phyloP scores from a whole-genome alignment of 768 basidiomycete species.

The Lentinus brumalis region DNA sequence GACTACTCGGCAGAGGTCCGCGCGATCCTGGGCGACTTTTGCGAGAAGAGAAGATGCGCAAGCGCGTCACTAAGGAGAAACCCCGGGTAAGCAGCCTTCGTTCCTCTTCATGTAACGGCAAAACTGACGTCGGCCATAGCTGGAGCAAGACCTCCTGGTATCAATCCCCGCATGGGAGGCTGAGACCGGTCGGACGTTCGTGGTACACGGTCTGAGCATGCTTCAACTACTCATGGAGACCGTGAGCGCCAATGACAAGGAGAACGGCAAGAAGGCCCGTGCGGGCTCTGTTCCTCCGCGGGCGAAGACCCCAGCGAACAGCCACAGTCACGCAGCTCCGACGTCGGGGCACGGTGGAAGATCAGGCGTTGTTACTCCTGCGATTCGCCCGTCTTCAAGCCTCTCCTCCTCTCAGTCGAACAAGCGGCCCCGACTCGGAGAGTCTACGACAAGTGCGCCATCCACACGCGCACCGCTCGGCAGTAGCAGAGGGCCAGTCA shows the following conservation, averaged over 20 bases:
- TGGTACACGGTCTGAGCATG: slow-evolving; percentile 83
- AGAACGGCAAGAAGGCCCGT: slow-evolving; percentile 54
- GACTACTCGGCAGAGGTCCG: slow-evolving; percentile 77
- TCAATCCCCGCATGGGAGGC: slow-evolving; percentile 88
- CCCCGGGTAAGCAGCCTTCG: slow-evolving; percentile 56
- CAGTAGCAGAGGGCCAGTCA: slow-evolving; percentile 35
- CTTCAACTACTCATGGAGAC: slow-evolving; percentile 76
- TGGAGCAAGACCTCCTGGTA: slow-evolving; percentile 83
- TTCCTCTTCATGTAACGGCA: not conserved
- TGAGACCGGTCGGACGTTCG: slow-evolving; percentile 69
- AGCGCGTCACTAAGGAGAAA: slow-evolving; percentile 89
- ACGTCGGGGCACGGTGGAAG: slow-evolving; percentile 26
- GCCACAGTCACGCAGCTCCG: slow-evolving; percentile 31
- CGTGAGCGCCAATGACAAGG: slow-evolving; percentile 69
- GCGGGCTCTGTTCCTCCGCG: slow-evolving; percentile 64
- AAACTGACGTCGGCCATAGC: slow-evolving; percentile 43
- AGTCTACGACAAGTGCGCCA: slow-evolving; percentile 31
- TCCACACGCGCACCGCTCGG: slow-evolving; percentile 21
- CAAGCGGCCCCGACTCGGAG: slow-evolving; percentile 63
- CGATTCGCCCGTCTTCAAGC: slow-evolving; percentile 56
- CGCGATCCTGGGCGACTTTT: slow-evolving; percentile 85
- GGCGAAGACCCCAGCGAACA: slow-evolving; percentile 56
- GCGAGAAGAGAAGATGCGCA: slow-evolving; percentile 96
- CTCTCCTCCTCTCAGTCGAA: slow-evolving; percentile 47
- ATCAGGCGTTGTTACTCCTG: slow-evolving; percentile 57